These are phyloP conservation scores for Leishmania arabica DNA, from an alignment of 208 protist species.

Conservation along the genomic window DNA sequence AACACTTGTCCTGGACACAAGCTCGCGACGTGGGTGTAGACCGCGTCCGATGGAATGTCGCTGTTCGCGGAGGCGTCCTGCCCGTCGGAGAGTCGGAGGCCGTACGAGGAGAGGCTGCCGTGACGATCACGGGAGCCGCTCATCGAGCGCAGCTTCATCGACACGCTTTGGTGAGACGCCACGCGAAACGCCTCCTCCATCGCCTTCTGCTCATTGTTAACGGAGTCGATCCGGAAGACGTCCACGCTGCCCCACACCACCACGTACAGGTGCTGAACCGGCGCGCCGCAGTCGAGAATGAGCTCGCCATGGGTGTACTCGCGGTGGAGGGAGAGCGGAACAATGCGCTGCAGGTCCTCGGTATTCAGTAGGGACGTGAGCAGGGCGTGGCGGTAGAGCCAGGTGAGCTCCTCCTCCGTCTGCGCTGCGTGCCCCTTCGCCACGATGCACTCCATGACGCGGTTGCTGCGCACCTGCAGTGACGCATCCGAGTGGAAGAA, in stretches of 20 bases:
- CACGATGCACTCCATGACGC: slow-evolving; percentile 59
- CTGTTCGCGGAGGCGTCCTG: slow-evolving; percentile 1
- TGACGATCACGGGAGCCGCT: neutral
- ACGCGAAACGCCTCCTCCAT: slow-evolving; percentile 38
- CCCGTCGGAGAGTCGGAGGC: neutral
- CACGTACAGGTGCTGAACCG: slow-evolving; percentile 54
- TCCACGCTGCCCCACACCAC: slow-evolving; percentile 81
- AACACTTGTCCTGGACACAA: slow-evolving; percentile 70
- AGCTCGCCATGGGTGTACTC: slow-evolving; percentile 70
- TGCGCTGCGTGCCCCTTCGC: slow-evolving; percentile 38
- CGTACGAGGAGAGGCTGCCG: slow-evolving; percentile 13
- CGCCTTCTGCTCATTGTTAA: slow-evolving; percentile 30
- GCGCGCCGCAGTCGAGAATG: slow-evolving; percentile 38
- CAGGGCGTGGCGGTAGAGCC: slow-evolving; percentile 56
- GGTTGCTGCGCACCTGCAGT: slow-evolving; percentile 46
- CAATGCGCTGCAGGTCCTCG: slow-evolving; percentile 46
- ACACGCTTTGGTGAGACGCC: slow-evolving; percentile 20
- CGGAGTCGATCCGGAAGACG: slow-evolving; percentile 49
- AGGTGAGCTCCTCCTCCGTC: slow-evolving; percentile 52
- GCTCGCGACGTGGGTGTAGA: slow-evolving; percentile 59
- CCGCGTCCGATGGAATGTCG: slow-evolving; percentile 20
- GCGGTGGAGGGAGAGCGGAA: slow-evolving; percentile 53
- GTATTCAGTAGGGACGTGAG: slow-evolving; percentile 54
- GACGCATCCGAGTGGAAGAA: slow-evolving; percentile 40
- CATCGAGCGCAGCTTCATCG: slow-evolving; percentile 4